phyloP scores from a whole-genome alignment of 371 early-diverging fungal species.

The Mucor circinelloides region DNA sequence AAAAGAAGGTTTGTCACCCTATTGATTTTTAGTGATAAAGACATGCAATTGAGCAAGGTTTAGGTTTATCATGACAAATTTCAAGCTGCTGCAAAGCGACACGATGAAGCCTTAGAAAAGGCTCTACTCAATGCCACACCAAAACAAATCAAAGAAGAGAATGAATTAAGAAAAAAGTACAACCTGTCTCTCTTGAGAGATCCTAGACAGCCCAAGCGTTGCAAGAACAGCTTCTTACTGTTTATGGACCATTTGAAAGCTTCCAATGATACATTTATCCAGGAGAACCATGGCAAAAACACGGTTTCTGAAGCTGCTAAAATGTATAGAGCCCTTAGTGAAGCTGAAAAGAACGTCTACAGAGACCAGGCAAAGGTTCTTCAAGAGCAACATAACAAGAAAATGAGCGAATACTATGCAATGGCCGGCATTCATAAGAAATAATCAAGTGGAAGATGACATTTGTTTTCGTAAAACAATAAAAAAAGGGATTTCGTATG shows the following conservation, averaged over 20 bases:
- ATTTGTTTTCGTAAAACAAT: background rate
- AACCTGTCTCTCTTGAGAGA: conserved; percentile 55
- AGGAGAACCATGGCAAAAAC: background rate
- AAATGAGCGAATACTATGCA: background rate
- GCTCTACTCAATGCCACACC: conserved; percentile 52
- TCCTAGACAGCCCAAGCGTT: conserved; percentile 65
- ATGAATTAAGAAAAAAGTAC: conserved; percentile 49
- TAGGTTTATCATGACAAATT: conserved; percentile 41
- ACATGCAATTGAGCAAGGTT: background rate
- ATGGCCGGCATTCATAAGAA: background rate
- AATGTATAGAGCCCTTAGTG: conserved; percentile 6
- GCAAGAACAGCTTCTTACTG: conserved; percentile 45
- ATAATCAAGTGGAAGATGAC: background rate
- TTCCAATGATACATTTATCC: background rate
- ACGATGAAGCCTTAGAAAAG: conserved; percentile 29
- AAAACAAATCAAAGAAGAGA: conserved; percentile 53
- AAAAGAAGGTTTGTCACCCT: conserved; percentile 34
- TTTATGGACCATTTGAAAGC: conserved; percentile 33
- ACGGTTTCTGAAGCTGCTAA: background rate
- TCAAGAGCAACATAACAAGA: background rate
- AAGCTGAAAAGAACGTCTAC: conserved; percentile 1
- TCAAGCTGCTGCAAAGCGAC: conserved; percentile 26
- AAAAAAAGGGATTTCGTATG: too few relatives aligned
- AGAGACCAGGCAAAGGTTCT: background rate
- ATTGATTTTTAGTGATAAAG: background rate